Evolutionary conservation across 2,329 filamentous ascomycete genomes (phyloP).

Genomic region (Neophaeococcomyces mojaviensis): DNA sequence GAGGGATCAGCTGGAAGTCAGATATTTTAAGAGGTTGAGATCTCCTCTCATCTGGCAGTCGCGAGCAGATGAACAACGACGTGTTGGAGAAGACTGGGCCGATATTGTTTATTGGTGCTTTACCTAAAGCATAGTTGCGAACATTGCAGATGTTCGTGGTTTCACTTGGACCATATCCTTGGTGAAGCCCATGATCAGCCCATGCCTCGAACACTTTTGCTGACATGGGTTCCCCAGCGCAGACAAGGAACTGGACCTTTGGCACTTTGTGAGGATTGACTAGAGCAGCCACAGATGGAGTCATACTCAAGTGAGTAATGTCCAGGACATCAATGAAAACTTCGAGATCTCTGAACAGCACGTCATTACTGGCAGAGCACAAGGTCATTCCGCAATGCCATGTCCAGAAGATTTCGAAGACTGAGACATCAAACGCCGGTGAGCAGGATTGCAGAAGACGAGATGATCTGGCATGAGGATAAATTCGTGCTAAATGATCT

Average conservation of each 20-base stretch:
- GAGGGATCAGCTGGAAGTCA: constrained; percentile 53
- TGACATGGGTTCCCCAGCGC: constrained; percentile 73
- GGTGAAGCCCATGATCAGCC: constrained; percentile 58
- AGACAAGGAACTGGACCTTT: constrained; percentile 65
- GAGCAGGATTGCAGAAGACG: constrained; percentile 76
- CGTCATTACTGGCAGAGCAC: constrained; percentile 67
- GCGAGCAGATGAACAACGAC: constrained; percentile 54
- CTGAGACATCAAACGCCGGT: constrained; percentile 77
- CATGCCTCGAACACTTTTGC: constrained; percentile 62
- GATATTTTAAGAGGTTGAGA: neutral
- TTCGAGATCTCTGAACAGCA: constrained; percentile 66
- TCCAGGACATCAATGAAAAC: constrained; percentile 53
- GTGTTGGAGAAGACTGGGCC: constrained; percentile 68
- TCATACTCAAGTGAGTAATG: constrained; percentile 76
- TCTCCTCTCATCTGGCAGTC: constrained; percentile 3
- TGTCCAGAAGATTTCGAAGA: constrained; percentile 84
- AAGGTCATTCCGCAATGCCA: constrained; percentile 73
- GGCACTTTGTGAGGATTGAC: constrained; percentile 63
- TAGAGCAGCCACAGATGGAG: constrained; percentile 75
- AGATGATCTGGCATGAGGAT: constrained; percentile 48
- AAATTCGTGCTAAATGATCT: constrained; percentile 56
- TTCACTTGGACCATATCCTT: constrained; percentile 79
- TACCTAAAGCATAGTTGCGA: constrained; percentile 49
- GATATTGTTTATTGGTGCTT: constrained; percentile 65
- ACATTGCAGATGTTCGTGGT: constrained; percentile 83